Conservation (phyloP, 2,329 filamentous ascomycete species). For the Sphaerulina vaccinii region DNA sequence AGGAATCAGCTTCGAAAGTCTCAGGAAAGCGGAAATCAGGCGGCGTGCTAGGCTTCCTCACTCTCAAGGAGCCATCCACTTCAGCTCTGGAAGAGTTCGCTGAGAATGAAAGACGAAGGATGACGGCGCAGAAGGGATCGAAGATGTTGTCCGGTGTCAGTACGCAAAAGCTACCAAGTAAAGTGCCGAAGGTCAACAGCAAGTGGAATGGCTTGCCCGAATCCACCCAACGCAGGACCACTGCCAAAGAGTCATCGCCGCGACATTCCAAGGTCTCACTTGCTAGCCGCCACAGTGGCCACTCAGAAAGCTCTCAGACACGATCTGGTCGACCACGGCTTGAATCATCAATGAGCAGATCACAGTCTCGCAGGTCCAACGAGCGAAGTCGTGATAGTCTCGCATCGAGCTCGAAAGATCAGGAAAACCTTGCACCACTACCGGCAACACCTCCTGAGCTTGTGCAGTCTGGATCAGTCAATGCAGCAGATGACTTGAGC, state of each 20-base stretch:
- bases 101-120: conserved; percentile 33
- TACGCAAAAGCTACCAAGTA: conserved; percentile 47
- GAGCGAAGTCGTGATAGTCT: neutral
- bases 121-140: conserved; percentile 38
- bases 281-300: neutral
- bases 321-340: neutral
- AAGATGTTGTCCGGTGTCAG: conserved; percentile 41
- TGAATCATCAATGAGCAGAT: neutral
- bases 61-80: conserved; percentile 51
- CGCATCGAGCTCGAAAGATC: neutral
- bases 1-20: conserved; percentile 1
- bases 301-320: neutral
- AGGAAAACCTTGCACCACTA: neutral
- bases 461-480: neutral
- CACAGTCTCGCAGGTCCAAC: neutral
- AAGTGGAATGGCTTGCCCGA: conserved; percentile 56
- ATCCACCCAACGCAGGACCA: conserved; percentile 36
- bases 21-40: conserved; percentile 37
- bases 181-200: conserved; percentile 54
- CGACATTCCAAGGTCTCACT: neutral
- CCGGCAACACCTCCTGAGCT: conserved; percentile 1
- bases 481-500: neutral
- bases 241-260: neutral
- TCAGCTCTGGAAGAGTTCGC: conserved; percentile 48
- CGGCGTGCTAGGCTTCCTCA: conserved; percentile 47